phyloP scores from a whole-genome alignment of 148 eudicot genomes.

The Spergularia marina region DNA sequence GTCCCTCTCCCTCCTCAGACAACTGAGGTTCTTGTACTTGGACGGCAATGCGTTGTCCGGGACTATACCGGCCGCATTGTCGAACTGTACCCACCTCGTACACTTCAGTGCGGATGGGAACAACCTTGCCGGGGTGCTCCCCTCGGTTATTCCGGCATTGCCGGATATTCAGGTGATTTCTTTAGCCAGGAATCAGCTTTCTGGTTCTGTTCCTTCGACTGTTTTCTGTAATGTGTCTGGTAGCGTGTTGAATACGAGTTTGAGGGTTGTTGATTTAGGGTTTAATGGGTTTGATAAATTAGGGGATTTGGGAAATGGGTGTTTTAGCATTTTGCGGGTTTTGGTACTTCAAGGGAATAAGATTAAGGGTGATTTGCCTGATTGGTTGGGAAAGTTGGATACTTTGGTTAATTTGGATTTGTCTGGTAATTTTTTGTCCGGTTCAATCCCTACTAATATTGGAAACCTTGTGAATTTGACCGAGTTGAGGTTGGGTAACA shows the following conservation, averaged over 20 bases:
- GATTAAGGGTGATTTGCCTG: constrained; percentile 53
- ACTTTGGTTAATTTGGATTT: constrained; percentile 49
- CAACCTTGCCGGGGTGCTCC: constrained; percentile 48
- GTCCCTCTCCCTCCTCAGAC: constrained; percentile 38
- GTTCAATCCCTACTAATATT: constrained; percentile 38
- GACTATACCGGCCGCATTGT: constrained; percentile 56
- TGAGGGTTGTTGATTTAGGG: constrained; percentile 48
- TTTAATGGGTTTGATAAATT: constrained; percentile 52
- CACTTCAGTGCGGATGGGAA: constrained; percentile 65
- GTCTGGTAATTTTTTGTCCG: constrained; percentile 52
- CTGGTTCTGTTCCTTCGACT: constrained; percentile 52
- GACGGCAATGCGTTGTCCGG: constrained; percentile 54
- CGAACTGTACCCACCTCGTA: constrained; percentile 50
- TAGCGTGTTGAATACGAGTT: constrained; percentile 29
- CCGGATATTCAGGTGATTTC: constrained; percentile 52
- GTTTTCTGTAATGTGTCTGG: constrained; percentile 47
- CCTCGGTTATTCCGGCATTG: constrained; percentile 44
- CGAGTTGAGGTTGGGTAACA: constrained; percentile 57
- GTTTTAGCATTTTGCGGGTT: constrained; percentile 40
- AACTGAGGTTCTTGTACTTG: constrained; percentile 48
- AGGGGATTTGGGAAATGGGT: constrained; percentile 14
- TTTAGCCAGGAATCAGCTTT: constrained; percentile 46
- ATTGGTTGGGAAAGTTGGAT: constrained; percentile 41
- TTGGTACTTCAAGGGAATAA: constrained; percentile 54
- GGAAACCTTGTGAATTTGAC: constrained; percentile 43